Evolutionary conservation across 257 asterid genomes (phyloP).

Genomic region (Sherardia arvensis): DNA sequence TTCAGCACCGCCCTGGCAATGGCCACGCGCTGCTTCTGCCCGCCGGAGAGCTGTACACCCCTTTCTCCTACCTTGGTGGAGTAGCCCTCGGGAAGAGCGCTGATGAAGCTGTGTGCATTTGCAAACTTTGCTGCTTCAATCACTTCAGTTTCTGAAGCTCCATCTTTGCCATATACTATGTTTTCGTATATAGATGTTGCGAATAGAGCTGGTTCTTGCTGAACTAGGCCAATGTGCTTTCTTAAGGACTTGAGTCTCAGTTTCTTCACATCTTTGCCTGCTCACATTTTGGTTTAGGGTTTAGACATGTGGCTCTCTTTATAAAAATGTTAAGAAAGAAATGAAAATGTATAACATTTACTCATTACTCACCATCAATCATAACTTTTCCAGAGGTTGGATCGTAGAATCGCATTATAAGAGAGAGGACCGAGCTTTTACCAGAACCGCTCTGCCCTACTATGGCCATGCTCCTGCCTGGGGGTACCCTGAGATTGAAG

Average conservation of each 20-base stretch:
- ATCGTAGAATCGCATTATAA: conserved; percentile 81
- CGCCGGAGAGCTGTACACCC: conserved; percentile 24
- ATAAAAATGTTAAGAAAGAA: too few relatives aligned
- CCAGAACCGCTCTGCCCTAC: conserved; percentile 99
- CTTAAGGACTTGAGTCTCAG: conserved; percentile 71
- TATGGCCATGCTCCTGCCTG: conserved; percentile 83
- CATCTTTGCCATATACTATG: conserved; percentile 88
- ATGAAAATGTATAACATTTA: neutral
- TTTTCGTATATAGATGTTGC: conserved; percentile 85
- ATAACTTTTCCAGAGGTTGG: conserved; percentile 69
- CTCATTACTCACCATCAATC: conserved; percentile 85
- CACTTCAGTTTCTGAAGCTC: conserved; percentile 77
- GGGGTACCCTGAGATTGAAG: conserved; percentile 61
- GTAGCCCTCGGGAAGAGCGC: conserved; percentile 80
- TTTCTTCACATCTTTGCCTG: conserved; percentile 87
- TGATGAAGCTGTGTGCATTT: conserved; percentile 74
- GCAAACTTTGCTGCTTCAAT: conserved; percentile 92
- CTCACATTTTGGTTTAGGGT: neutral
- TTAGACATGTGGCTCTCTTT: too few relatives aligned
- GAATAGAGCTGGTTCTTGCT: conserved; percentile 96
- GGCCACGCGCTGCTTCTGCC: conserved; percentile 24
- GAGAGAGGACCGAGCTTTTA: conserved; percentile 88
- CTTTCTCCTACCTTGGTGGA: conserved; percentile 22
- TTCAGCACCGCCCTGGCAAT: conserved; percentile 22
- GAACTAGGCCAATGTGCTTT: conserved; percentile 85